Evolutionary conservation across 352 stramenopile species (phyloP), one percentile per base, ranked within the genome.

Genomic region (Globisporangium solare): DNA sequence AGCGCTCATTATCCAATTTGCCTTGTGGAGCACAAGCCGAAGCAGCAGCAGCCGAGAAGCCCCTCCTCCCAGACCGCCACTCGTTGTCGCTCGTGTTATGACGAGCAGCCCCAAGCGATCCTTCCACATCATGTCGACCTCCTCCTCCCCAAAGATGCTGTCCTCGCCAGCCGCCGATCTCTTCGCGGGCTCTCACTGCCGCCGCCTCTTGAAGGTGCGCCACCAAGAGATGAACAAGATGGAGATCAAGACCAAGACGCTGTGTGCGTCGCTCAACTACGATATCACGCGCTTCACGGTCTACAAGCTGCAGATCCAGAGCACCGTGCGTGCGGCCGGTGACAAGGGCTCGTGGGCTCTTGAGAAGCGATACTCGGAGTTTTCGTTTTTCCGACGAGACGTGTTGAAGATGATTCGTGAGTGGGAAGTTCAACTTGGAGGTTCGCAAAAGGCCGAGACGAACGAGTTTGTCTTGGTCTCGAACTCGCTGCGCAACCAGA

Each of bases 131-230:
- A 54, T 54, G 49, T 54, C 49, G 32, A 32, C 49, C 22, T 53
- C 47, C 27, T 35, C 27, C 27, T 35, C 27, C 10, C 27, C 27
- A 8, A 54, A 22, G 15, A 15, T 31, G 4, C 49, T 43, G n/a
- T 12, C 49, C 31, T 18, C 49, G n/a, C 37, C 49, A 13, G 61
- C 56, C 0, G 76, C 58, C 58, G 57, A 65, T 6, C 58, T 83
- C 24, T 69, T 81, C 60, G 51, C 61, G 13, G 63, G 74, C 35
- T 62, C 70, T 24, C 68, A 66, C 21, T 79, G 71, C 50, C 75
- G 75, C 10, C 75, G 75, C 15, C 63, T 86, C 60, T 76, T 83
- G 58, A 79, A 86, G 67, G 69, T 72, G 49, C 76, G 76, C 47
- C 76, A 79, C 20, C 65, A 77, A 35, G 71, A 82, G 20, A 64